Conservation (phyloP, 352 stramenopile genomes). For the Globisporangium paroecandrum region DNA sequence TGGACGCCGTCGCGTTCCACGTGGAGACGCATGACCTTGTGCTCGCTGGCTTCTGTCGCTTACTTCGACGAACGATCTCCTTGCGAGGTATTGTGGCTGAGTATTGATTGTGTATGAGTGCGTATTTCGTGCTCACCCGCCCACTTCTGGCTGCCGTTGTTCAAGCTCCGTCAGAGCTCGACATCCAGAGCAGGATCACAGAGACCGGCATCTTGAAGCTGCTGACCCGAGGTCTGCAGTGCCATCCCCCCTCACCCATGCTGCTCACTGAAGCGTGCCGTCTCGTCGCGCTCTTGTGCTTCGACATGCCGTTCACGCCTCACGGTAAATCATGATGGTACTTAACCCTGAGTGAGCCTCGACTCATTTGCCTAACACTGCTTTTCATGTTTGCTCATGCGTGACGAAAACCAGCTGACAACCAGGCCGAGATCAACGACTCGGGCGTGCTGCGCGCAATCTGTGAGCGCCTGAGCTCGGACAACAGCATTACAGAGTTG, state of each 20-base stretch:
- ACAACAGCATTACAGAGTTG: conserved; percentile 15
- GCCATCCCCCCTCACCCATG: conserved; percentile 19
- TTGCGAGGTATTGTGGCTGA: conserved; percentile 33
- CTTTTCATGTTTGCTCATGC: not conserved
- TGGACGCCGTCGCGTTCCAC: conserved; percentile 25
- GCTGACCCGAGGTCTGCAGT: conserved; percentile 25
- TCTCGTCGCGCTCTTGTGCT: conserved; percentile 44
- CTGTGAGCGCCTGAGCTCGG: conserved; percentile 18
- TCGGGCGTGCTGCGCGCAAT: conserved; percentile 31
- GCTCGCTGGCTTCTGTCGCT: conserved; percentile 36
- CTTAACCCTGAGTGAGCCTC: not conserved
- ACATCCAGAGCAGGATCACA: conserved; percentile 57
- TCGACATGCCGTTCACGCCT: conserved; percentile 38
- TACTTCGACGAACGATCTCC: conserved; percentile 45
- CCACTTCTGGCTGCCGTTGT: conserved; percentile 1
- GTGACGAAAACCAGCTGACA: conserved; percentile 32
- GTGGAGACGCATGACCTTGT: conserved; percentile 33
- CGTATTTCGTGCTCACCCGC: not conserved
- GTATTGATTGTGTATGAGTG: not conserved
- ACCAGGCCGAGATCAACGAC: conserved; percentile 43
- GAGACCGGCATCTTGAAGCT: conserved; percentile 35
- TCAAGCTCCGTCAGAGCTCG: conserved; percentile 41
- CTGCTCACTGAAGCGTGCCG: conserved; percentile 41
- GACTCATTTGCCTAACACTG: not conserved
- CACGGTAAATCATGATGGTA: conserved; percentile 28